Conservation (phyloP, 208 protist species). For the Entamoeba dispar region DNA sequence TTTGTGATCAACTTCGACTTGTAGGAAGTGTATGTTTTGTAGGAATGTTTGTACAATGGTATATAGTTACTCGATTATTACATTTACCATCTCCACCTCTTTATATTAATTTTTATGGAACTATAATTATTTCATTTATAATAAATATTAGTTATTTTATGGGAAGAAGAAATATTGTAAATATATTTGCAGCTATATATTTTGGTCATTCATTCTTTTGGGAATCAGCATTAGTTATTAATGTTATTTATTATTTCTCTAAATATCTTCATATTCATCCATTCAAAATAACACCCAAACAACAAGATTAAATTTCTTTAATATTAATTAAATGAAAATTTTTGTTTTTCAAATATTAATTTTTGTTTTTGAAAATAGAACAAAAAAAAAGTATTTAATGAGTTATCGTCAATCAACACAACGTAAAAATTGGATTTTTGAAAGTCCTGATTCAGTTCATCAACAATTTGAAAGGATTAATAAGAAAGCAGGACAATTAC, state of each 20-base stretch:
- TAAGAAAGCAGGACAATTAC: neutral
- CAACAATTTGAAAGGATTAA: neutral
- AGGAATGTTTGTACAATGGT: neutral
- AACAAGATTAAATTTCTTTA: too few species aligned
- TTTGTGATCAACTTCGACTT: neutral
- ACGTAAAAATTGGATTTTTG: neutral
- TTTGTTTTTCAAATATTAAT: too few species aligned
- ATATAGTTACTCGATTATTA: neutral
- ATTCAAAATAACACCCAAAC: neutral
- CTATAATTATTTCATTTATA: neutral
- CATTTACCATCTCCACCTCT: neutral
- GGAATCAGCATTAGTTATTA: neutral
- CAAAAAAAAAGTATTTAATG: neutral
- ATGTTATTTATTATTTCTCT: neutral
- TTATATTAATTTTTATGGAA: neutral
- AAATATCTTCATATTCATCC: neutral
- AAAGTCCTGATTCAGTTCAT: neutral
- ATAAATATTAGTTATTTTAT: neutral
- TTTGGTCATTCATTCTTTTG: neutral
- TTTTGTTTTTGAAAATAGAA: too few species aligned
- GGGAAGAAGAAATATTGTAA: neutral
- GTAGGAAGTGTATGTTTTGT: neutral
- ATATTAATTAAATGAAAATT: too few species aligned
- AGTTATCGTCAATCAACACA: neutral
- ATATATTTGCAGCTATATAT: neutral